A percentile compares a stretch with the other conserved stretches of the same genome.
phyloP scores from a whole-genome alignment of 169 alveolate species.

The Sarcocystis neurona region DNA sequence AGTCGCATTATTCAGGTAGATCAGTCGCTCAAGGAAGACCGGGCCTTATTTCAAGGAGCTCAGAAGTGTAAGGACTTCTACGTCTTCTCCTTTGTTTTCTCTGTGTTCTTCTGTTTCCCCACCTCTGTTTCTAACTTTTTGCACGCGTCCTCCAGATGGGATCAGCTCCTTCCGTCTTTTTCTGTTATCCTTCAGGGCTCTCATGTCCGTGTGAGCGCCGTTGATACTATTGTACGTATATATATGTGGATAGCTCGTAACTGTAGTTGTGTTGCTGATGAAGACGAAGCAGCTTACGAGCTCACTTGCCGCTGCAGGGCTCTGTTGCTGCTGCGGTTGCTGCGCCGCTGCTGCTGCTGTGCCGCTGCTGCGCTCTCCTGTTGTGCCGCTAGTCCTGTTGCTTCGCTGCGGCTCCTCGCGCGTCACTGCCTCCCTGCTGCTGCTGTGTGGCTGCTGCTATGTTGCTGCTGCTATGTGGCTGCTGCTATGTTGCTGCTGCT shows the following conservation, averaged over 20 bases:
- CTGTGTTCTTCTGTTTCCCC: too few relatives aligned
- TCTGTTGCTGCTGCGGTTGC: neutral
- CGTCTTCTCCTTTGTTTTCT: too few relatives aligned
- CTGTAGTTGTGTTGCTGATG: too few relatives aligned
- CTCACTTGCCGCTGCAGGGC: too few relatives aligned
- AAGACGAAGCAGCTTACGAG: too few relatives aligned
- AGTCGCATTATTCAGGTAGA: constrained; percentile 98
- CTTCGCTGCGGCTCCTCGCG: neutral
- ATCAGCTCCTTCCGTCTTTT: too few relatives aligned
- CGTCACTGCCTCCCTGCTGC: neutral
- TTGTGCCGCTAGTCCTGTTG: neutral
- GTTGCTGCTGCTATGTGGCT: neutral
- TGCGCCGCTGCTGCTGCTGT: neutral
- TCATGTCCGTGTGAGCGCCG: too few relatives aligned
- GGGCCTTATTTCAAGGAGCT: constrained; percentile 94
- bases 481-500: neutral
- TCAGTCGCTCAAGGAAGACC: constrained; percentile 96
- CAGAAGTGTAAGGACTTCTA: constrained; percentile 67
- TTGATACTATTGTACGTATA: too few relatives aligned
- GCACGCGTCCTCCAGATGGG: too few relatives aligned
- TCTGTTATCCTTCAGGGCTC: too few relatives aligned
- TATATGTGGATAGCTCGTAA: too few relatives aligned
- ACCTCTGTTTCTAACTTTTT: too few relatives aligned
- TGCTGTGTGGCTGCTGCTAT: neutral
- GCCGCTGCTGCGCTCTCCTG: neutral